Evolutionary conservation across 2,329 filamentous ascomycete genomes (phyloP), one percentile per base, ranked within the genome.

Genomic region (Pseudogymnoascus sp.): DNA sequence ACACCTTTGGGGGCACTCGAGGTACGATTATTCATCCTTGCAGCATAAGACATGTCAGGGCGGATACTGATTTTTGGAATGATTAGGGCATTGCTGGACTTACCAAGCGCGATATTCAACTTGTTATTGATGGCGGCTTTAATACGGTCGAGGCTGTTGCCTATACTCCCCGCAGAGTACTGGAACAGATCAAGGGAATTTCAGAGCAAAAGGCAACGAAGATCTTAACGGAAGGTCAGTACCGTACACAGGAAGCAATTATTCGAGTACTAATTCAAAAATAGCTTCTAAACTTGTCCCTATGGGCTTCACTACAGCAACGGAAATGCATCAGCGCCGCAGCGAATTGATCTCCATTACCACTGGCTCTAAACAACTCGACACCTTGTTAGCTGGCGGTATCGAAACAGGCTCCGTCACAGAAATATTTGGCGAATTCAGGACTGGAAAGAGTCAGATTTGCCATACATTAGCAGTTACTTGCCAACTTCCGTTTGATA

Each of bases 381-480:
- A 99, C 73, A 97, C 95, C 13, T 81, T 99, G 21, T 84, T 99
- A 15, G 95, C 93, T 31, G 95, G 95, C 70, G 95, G 95, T 64
- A 85, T 99, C 60, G 96, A 99, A 77, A 99, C 95, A 0, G 96
- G 96, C 50, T 97, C 93, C 7, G 96, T 99, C 62, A 99, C 96
- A 0, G 96, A 99, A 77, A 88, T 99, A 3, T 99, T 99, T 73
- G 95, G 95, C 73, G 95, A 99, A 76, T 99, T 99, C 73, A 85
- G 95, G 70, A 99, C 95, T 0, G 96, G 95, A 75, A 99, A 99
- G 79, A 96, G 92, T 79, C 95, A 99, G 76, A 93, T 99, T 64
- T 99, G 95, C 71, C 96, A 99, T 75, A 99, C 95, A 0, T 82
- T 99, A n/a, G 95, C 96, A 0, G 95, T 99, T 31, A 99, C 95